Conservation (phyloP, 345 rosid genomes). For the Populus davidiana region DNA sequence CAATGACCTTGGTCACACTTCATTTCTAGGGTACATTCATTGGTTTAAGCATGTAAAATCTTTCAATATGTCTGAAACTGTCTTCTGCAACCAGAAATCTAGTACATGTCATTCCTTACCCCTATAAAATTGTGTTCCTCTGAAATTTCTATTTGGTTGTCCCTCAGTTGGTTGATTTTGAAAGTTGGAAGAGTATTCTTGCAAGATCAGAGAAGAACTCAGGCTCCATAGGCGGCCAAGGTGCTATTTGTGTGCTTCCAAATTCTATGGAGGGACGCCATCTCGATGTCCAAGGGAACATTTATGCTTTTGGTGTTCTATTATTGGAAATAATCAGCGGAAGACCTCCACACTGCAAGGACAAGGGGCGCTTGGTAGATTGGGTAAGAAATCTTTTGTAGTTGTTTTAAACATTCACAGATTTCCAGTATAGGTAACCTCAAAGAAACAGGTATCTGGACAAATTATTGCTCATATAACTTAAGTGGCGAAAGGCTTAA, state of each 20-base stretch:
- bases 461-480: background rate
- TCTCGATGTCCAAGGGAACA: slow-evolving; percentile 76
- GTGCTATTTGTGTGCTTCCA: slow-evolving; percentile 74
- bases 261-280: slow-evolving; percentile 69
- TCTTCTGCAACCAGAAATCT: background rate
- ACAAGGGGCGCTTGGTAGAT: slow-evolving; percentile 78
- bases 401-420: background rate
- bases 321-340: slow-evolving; percentile 87
- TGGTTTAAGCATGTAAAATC: background rate
- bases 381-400: slow-evolving; percentile 56
- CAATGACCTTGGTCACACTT: background rate
- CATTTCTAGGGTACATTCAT: background rate
- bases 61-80: background rate
- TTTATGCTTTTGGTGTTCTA: slow-evolving; percentile 86
- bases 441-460: background rate
- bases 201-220: slow-evolving; percentile 84
- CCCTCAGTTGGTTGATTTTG: slow-evolving; percentile 89
- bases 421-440: background rate
- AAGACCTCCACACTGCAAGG: slow-evolving; percentile 81
- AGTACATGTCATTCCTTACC: background rate
- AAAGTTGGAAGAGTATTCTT: slow-evolving; percentile 92
- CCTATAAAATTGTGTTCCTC: background rate
- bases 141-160: background rate
- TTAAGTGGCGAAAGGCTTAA: background rate
- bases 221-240: slow-evolving; percentile 66